Percentiles rank a stretch among this genome's conserved stretches.
These are phyloP conservation scores for Apiospora marii DNA, from an alignment of 2,329 filamentous ascomycete species.

Conservation along the genomic window DNA sequence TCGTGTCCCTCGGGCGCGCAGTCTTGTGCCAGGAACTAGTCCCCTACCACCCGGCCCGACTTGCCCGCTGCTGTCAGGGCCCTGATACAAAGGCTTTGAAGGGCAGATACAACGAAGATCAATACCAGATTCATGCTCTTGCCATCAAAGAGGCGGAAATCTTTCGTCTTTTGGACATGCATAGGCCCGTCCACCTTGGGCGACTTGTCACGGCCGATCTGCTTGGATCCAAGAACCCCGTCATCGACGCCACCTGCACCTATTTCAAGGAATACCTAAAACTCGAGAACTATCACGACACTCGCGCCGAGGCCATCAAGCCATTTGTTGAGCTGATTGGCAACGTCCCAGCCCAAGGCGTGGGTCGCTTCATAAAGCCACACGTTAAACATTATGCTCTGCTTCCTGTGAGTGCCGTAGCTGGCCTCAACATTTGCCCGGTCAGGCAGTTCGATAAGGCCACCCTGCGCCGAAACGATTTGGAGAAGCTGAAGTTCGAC, in stretches of 20 bases:
- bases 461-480: no score
- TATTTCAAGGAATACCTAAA: neutral
- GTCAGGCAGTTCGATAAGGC: neutral
- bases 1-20: neutral
- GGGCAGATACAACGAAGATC: no score
- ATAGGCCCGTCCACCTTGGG: neutral
- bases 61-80: neutral
- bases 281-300: neutral
- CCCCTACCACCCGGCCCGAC: neutral
- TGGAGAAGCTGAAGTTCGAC: no score
- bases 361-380: neutral
- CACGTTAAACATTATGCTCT: neutral
- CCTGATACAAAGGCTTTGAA: no score
- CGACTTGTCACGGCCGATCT: neutral
- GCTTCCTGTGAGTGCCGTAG: neutral
- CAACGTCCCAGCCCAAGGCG: neutral
- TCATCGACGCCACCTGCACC: neutral
- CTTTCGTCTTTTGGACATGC: neutral
- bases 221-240: neutral
- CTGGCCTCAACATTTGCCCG: neutral
- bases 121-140: no score
- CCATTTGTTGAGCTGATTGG: neutral
- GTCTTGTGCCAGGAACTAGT: neutral
- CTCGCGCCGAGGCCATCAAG: neutral
- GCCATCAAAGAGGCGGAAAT: no score